Evolutionary conservation across 129 eudicot genomes (phyloP).

Genomic region (Mikania micrantha): DNA sequence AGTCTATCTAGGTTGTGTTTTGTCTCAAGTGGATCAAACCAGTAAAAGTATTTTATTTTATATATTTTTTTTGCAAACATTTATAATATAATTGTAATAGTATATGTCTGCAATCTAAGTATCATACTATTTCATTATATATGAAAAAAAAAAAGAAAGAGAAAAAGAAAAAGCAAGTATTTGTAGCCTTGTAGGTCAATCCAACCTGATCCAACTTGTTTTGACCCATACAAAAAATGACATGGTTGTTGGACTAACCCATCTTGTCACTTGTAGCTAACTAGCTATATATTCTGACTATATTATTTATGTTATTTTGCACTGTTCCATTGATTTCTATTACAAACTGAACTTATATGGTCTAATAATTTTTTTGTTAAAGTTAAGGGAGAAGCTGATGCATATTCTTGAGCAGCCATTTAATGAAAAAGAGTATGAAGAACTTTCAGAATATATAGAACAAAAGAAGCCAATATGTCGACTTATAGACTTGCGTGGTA

Average conservation of each 20-base stretch:
- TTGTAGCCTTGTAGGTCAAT: not conserved
- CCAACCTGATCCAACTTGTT: not conserved
- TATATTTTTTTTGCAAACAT: not conserved
- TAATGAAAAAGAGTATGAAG: constrained; percentile 26
- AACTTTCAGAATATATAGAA: constrained; percentile 16
- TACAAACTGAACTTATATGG: not conserved
- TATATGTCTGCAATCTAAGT: not conserved
- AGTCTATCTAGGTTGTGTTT: not conserved
- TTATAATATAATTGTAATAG: not conserved
- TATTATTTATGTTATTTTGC: not conserved
- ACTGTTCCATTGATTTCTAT: not conserved
- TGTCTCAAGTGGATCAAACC: not conserved
- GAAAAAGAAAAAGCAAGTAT: no score
- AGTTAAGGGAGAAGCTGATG: constrained; percentile 25
- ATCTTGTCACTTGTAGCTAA: not conserved
- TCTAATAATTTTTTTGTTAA: not conserved
- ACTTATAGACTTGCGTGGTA: constrained; percentile 29
- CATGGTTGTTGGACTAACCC: not conserved
- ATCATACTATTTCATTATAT: not conserved
- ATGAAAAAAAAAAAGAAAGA: not conserved
- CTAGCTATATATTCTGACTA: not conserved
- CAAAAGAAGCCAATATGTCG: constrained; percentile 16
- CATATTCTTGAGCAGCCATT: constrained; percentile 25
- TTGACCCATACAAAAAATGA: not conserved
- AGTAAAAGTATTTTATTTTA: not conserved